A percentile compares a stretch with the other conserved stretches of the same genome.
phyloP scores from a whole-genome alignment of 768 basidiomycete genomes.

The Symmetrospora coprosmae region DNA sequence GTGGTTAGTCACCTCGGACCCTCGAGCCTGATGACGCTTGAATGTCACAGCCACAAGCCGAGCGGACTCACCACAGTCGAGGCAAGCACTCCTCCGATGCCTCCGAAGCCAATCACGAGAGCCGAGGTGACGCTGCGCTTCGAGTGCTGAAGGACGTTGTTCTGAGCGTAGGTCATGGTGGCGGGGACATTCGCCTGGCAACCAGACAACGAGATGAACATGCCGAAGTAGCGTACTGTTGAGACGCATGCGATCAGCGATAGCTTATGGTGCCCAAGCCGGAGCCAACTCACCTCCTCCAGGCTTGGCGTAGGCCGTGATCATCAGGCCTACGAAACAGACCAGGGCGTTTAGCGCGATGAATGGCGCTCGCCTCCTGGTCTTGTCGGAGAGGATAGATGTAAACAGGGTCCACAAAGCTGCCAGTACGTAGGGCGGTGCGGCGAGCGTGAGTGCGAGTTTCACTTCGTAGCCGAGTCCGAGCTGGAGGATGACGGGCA shows the following conservation, averaged over 20 bases:
- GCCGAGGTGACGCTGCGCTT: conserved; percentile 31
- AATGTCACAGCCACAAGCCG: too few relatives aligned
- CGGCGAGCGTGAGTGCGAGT: conserved; percentile 9
- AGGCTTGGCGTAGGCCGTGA: conserved; percentile 3
- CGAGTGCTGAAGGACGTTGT: conserved; percentile 30
- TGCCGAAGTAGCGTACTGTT: too few relatives aligned
- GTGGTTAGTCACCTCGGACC: background rate
- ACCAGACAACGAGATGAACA: background rate
- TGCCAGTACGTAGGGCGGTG: background rate
- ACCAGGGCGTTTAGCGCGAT: conserved; percentile 28
- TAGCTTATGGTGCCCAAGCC: too few relatives aligned
- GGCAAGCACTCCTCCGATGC: conserved; percentile 32
- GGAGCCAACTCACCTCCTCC: too few relatives aligned
- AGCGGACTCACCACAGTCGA: too few relatives aligned
- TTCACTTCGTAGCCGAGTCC: conserved; percentile 33
- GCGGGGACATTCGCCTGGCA: conserved; percentile 17
- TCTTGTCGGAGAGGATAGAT: conserved; percentile 28
- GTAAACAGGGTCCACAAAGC: conserved; percentile 5
- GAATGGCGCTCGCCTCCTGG: conserved; percentile 30
- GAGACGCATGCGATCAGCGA: too few relatives aligned
- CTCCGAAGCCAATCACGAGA: conserved; percentile 28
- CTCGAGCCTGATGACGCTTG: background rate
- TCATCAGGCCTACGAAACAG: conserved; percentile 27
- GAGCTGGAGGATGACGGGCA: conserved; percentile 34
- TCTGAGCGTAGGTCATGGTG: conserved; percentile 27